phyloP scores from a whole-genome alignment of 1,284 basidiomycete genomes.

The Farysia itapuensis region DNA sequence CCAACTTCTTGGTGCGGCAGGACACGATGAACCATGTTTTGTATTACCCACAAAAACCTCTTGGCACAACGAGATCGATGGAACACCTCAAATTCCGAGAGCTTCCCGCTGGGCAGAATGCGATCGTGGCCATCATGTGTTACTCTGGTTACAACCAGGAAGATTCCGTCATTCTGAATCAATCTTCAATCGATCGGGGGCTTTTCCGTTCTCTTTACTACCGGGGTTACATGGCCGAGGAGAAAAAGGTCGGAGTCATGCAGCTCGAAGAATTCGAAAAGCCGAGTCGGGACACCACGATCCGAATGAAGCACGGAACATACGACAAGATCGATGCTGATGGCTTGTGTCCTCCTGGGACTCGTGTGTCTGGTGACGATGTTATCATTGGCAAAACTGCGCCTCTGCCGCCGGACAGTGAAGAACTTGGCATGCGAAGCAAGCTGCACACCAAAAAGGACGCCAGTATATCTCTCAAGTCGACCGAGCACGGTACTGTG shows the following conservation, averaged over 20 bases:
- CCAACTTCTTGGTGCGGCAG: constrained; percentile 87
- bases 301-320: constrained; percentile 95
- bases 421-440: constrained; percentile 92
- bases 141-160: constrained; percentile 99
- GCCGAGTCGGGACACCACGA: constrained; percentile 86
- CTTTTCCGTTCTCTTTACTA: constrained; percentile 99
- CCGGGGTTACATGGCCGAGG: constrained; percentile 92
- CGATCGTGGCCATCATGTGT: constrained; percentile 95
- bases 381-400: constrained; percentile 99
- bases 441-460: constrained; percentile 87
- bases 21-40: constrained; percentile 75
- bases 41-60: constrained; percentile 97
- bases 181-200: constrained; percentile 95
- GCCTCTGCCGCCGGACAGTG: constrained; percentile 91
- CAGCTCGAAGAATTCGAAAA: constrained; percentile 88
- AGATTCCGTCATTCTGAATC: constrained; percentile 99
- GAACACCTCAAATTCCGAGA: constrained; percentile 97
- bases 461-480: constrained; percentile 95
- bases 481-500: constrained; percentile 94
- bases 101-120: constrained; percentile 95
- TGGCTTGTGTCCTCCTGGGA: constrained; percentile 91
- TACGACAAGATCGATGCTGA: constrained; percentile 98
- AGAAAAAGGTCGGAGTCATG: constrained; percentile 93
- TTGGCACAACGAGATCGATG: constrained; percentile 97
- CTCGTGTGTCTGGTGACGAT: constrained; percentile 91